Evolutionary conservation across 108 stramenopile genomes (phyloP), one percentile per base, ranked within the genome.

Genomic region (Cyclotella cryptica): DNA sequence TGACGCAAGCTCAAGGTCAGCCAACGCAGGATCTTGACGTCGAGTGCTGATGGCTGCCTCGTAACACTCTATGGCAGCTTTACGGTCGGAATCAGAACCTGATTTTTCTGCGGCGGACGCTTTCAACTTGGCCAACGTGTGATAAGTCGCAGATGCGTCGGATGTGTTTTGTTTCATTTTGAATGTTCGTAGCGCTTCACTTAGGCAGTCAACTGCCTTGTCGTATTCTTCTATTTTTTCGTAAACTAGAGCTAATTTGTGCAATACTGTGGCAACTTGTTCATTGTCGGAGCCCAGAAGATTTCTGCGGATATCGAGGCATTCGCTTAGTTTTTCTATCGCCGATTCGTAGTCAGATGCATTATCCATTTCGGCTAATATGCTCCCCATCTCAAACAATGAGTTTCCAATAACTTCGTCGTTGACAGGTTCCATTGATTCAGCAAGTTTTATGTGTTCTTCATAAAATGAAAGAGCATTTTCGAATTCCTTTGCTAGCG

Each of bases 11-110:
- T 85, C 80, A 64, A 77, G 77, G 42, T 81, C 80, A 81, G 64
- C 69, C 39, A 77, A 71, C 69, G 75, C 53, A 43, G 71, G 60
- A 58, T 77, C 75, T 81, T 81, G 80, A 13, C 80, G 80, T 18
- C 76, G 75, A 19, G 74, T 58, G 22, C 69, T 69, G 18, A 83
- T 66, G 6, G 77, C 78, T 74, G 78, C 72, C 66, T 75, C 68
- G 66, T 83, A 79, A 57, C 82, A 83, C 49, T 79, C 78, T 39
- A 79, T 54, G 35, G 85, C 76, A 45, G 78, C 78, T 53, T 57
- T 43, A 46, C 47, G 78, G 41, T 83, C 82, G 40, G 22, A 43
- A 14, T 29, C 24, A 66, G 74, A 71, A 24, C 68, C 68, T 21
- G 53, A 59, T 41, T 81, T 30, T 40, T 58, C 29, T 24, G 66